Base-by-base conservation (phyloP, 176 grass and related monocot genomes). In the Sorghum bicolor region DNA sequence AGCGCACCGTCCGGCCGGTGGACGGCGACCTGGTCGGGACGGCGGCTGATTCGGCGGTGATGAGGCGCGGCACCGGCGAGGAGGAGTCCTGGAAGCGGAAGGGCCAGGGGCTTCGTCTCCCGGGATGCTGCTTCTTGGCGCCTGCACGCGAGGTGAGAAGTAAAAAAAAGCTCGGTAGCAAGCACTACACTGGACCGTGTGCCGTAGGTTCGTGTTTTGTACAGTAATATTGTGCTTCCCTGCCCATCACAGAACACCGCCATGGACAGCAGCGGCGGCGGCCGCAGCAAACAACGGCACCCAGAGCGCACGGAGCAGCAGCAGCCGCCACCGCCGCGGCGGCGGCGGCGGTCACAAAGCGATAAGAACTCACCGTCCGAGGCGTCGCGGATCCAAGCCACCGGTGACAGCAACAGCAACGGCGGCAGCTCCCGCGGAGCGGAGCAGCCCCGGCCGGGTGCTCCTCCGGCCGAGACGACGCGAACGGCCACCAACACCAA, bases 81-180 rank as follows among this genome's bases (percentile, higher is more conserved):
- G 77, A 77, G 48, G 48, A 6, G 62, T 43, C 30, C 1, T 31
- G 17, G 41, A 72, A 64, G 55, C 40, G 32, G 57, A 80, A 72
- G 55, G 31, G 44, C 30, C 19, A 72, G 55, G 31, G 44, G 40
- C 19, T 32, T 6, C 72, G 80, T 28, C 28, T 68, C 2, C 39
- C 17, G 2, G 60, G 45, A 50, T 72, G 75, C 86, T 83, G 80
- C 86, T 79, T 83, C 74, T 72, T 79, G 74, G 44, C 60, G 71
- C 65, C 53, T 33, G 25, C 24, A 64, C 80, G 66, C 66, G 62
- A 78, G 74, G 74, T 70, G 65, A 47, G 64, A 3, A 16, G 4
- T 26, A n/a, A n/a, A 29, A 4, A 19, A 19, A 12, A 11, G 14
- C 22, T 44, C 75, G 8, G 20, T 16, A 10, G 1, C 24, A 22